These are phyloP conservation scores for Colletotrichum lupini DNA, from an alignment of 2,329 filamentous ascomycete genomes.

Conservation along the genomic window DNA sequence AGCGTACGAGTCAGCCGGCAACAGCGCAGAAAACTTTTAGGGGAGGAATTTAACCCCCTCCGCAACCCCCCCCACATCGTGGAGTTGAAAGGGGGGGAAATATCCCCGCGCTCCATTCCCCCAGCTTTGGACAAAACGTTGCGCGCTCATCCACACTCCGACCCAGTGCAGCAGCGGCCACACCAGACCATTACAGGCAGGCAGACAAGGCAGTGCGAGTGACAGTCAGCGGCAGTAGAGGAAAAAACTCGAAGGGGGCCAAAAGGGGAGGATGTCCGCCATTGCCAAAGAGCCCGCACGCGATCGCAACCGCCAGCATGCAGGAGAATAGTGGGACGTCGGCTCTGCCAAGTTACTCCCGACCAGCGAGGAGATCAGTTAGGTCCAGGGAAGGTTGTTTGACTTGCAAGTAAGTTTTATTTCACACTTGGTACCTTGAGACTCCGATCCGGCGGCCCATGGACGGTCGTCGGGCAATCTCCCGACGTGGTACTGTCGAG, in stretches of 20 bases:
- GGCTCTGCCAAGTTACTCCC: constrained; percentile 26
- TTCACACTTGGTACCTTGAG: background rate
- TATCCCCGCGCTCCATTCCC: constrained; percentile 18
- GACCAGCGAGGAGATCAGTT: constrained; percentile 27
- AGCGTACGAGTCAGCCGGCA: constrained; percentile 10
- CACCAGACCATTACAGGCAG: background rate
- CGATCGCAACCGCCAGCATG: constrained; percentile 31
- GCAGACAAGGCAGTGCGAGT: background rate
- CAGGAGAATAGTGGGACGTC: constrained; percentile 32
- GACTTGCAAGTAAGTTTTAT: constrained; percentile 56
- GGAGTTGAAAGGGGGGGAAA: constrained; percentile 16
- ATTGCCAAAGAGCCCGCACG: constrained; percentile 19
- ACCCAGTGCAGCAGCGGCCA: background rate
- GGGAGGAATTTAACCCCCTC: background rate
- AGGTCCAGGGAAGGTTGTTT: constrained; percentile 56
- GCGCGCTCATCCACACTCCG: constrained; percentile 4
- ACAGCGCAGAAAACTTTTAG: background rate
- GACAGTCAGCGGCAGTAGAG: background rate
- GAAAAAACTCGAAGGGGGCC: background rate
- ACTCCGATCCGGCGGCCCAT: background rate
- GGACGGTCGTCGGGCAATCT: background rate
- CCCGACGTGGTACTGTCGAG: background rate
- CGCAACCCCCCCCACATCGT: constrained; percentile 20
- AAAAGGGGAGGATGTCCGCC: constrained; percentile 16
- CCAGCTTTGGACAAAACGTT: constrained; percentile 15